These are phyloP conservation scores for Thalia dealbata DNA, from an alignment of 176 grass and related monocot species.

Conservation along the genomic window DNA sequence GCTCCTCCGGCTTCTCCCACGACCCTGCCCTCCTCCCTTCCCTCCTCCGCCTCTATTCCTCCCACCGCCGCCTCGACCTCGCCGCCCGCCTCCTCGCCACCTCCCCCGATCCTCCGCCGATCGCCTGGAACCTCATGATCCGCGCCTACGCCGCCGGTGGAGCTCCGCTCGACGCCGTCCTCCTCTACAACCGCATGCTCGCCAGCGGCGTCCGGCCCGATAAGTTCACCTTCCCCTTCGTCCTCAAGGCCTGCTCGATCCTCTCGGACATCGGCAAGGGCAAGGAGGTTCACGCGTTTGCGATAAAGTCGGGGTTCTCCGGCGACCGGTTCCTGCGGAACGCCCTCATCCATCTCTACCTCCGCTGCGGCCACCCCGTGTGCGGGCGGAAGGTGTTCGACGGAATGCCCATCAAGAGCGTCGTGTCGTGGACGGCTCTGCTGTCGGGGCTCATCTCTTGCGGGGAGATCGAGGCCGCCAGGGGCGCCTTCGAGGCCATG, in stretches of 20 bases:
- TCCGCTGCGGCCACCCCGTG: background rate
- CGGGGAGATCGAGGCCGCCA: background rate
- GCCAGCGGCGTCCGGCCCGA: conserved; percentile 11
- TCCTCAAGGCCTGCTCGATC: conserved; percentile 2
- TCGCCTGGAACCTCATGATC: conserved; percentile 13
- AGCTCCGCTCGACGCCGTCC: conserved; percentile 4
- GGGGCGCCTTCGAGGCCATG: conserved; percentile 6
- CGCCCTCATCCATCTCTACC: conserved; percentile 7
- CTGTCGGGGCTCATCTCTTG: background rate
- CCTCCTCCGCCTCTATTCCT: conserved; percentile 13
- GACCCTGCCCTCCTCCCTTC: conserved; percentile 1
- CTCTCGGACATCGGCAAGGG: background rate
- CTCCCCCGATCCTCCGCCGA: background rate
- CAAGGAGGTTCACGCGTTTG: conserved; percentile 1
- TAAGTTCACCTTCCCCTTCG: conserved; percentile 25
- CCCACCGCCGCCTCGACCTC: conserved; percentile 6
- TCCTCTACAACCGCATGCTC: conserved; percentile 14
- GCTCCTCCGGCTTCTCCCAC: background rate
- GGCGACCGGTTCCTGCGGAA: conserved; percentile 10
- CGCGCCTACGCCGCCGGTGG: background rate
- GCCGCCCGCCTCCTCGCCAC: background rate
- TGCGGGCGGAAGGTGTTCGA: background rate
- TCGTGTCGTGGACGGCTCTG: conserved; percentile 2
- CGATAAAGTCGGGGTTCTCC: conserved; percentile 2
- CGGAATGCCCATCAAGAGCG: background rate